These are phyloP conservation scores for Microcyclospora tardicrescens DNA, from an alignment of 2,329 filamentous ascomycete species.

Conservation along the genomic window DNA sequence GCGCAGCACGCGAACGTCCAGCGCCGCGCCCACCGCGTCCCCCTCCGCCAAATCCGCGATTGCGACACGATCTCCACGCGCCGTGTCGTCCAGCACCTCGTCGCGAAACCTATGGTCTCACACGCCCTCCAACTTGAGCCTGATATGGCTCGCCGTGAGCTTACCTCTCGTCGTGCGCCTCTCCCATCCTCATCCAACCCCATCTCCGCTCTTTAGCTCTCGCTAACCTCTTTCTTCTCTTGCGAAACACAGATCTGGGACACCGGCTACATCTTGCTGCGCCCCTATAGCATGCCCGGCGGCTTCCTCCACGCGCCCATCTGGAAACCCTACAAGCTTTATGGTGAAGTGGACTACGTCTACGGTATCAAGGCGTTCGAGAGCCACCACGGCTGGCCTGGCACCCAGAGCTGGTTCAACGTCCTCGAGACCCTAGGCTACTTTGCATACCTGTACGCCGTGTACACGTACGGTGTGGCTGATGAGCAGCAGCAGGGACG, in stretches of 20 bases:
- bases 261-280: constrained; percentile 61
- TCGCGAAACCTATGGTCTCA: constrained; percentile 38
- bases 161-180: constrained; percentile 51
- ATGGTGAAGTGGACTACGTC: constrained; percentile 65
- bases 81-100: not conserved
- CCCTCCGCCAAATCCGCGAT: constrained; percentile 4
- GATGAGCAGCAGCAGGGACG: constrained; percentile 21
- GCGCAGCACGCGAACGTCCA: constrained; percentile 10
- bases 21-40: constrained; percentile 1
- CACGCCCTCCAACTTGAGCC: constrained; percentile 44
- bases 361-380: constrained; percentile 68
- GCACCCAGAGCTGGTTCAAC: constrained; percentile 60
- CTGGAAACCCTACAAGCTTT: constrained; percentile 67
- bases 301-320: constrained; percentile 58
- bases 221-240: too few relatives aligned
- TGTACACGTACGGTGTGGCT: constrained; percentile 31
- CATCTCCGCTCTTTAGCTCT: too few relatives aligned
- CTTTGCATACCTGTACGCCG: constrained; percentile 44
- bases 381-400: constrained; percentile 58
- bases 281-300: constrained; percentile 71
- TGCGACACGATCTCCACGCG: constrained; percentile 1
- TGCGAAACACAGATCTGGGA: constrained; percentile 50
- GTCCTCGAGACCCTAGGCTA: constrained; percentile 56
- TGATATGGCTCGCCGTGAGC: constrained; percentile 62
- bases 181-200: too few relatives aligned